These are phyloP conservation scores for Penicillium thymicola DNA, from an alignment of 2,329 filamentous ascomycete species.

Conservation along the genomic window DNA sequence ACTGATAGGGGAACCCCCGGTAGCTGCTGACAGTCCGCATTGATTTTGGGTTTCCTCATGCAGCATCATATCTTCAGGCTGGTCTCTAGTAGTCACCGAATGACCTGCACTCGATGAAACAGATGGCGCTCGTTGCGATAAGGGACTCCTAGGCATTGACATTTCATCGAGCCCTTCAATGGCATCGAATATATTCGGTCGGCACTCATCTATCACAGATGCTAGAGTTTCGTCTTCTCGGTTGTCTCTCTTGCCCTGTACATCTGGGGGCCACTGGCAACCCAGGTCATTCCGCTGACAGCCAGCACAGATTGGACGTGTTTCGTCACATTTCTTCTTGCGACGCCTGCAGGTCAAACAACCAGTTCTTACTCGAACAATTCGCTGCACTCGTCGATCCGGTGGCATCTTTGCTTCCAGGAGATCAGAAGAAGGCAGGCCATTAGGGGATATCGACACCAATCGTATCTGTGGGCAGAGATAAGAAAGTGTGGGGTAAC, in stretches of 20 bases:
- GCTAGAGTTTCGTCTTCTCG: neutral
- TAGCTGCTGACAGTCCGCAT: neutral
- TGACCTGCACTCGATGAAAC: slow-evolving; percentile 13
- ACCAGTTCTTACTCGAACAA: slow-evolving; percentile 32
- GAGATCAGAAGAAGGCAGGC: slow-evolving; percentile 4
- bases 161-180: slow-evolving; percentile 10
- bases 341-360: slow-evolving; percentile 33
- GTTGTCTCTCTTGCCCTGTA: slow-evolving; percentile 13
- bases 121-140: slow-evolving; percentile 16
- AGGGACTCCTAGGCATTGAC: slow-evolving; percentile 4
- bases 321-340: slow-evolving; percentile 37
- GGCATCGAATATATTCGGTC: slow-evolving; percentile 4
- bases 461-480: neutral
- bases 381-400: slow-evolving; percentile 27
- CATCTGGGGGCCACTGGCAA: slow-evolving; percentile 27
- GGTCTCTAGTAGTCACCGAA: slow-evolving; percentile 8
- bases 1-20: neutral
- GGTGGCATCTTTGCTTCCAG: slow-evolving; percentile 6
- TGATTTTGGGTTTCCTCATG: neutral
- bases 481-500: slow-evolving; percentile 12
- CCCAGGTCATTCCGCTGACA: slow-evolving; percentile 29
- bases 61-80: neutral
- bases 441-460: slow-evolving; percentile 3
- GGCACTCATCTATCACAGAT: neutral
- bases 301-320: slow-evolving; percentile 34